phyloP scores from a whole-genome alignment of 2,329 filamentous ascomycete species.

The Pseudomassariella vexata region DNA sequence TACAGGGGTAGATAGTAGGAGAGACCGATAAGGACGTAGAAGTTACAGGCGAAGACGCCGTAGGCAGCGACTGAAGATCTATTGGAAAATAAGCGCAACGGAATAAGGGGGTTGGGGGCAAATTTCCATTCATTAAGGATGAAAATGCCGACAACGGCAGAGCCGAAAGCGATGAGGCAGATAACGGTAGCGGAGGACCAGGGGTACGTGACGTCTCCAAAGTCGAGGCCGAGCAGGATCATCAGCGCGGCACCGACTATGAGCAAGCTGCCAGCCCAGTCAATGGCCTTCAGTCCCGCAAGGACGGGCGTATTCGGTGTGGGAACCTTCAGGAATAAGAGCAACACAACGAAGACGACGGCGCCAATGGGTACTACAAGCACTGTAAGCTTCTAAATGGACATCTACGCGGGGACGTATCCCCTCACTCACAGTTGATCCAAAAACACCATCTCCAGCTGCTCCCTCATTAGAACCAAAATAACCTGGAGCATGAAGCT shows the following conservation, averaged over 20 bases:
- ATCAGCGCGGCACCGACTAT: constrained; percentile 63
- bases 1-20: constrained; percentile 71
- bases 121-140: constrained; percentile 58
- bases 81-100: constrained; percentile 52
- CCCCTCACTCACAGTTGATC: constrained; percentile 43
- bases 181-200: constrained; percentile 59
- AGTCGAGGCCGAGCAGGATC: constrained; percentile 64
- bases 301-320: constrained; percentile 58
- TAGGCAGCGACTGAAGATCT: constrained; percentile 52
- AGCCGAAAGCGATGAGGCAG: constrained; percentile 56
- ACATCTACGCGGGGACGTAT: too few relatives aligned
- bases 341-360: constrained; percentile 49
- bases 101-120: constrained; percentile 64
- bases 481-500: neutral
- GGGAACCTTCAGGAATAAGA: constrained; percentile 61
- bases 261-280: constrained; percentile 55
- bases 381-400: too few relatives aligned
- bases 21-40: constrained; percentile 55
- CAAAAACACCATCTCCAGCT: constrained; percentile 55
- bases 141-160: constrained; percentile 42
- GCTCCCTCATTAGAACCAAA: constrained; percentile 47
- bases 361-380: constrained; percentile 41
- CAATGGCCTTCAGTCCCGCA: constrained; percentile 55
- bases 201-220: constrained; percentile 57
- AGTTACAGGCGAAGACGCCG: constrained; percentile 37